A percentile compares a stretch with the other conserved stretches of the same genome.
phyloP scores from a whole-genome alignment of 108 stramenopile species.

The Parietichytrium sp. region DNA sequence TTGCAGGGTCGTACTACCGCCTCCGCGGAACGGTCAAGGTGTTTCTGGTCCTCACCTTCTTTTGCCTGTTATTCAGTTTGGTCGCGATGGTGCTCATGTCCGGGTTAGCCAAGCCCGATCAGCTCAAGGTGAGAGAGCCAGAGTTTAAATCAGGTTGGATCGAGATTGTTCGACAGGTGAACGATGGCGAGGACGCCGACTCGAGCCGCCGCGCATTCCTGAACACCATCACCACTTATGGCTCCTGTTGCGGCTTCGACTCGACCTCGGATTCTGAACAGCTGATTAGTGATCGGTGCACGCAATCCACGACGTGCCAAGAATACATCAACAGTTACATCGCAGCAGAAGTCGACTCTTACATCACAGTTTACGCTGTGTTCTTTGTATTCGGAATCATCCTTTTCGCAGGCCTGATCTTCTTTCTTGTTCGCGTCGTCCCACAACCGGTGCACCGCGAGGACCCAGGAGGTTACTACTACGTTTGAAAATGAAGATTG shows the following conservation, averaged over 20 bases:
- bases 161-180: neutral
- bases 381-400: neutral
- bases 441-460: slow-evolving; percentile 29
- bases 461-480: slow-evolving; percentile 21
- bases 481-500: too few species aligned
- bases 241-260: slow-evolving; percentile 14
- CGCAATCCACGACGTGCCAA: neutral
- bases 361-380: neutral
- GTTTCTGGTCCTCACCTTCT: neutral
- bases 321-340: neutral
- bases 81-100: neutral
- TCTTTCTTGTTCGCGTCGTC: slow-evolving; percentile 1
- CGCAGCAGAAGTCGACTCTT: neutral
- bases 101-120: neutral
- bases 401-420: neutral
- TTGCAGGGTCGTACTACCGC: neutral
- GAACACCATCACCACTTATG: neutral
- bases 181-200: neutral
- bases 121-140: neutral
- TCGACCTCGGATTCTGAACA: neutral
- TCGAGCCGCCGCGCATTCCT: neutral
- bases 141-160: slow-evolving; percentile 12
- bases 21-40: slow-evolving; percentile 19
- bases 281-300: neutral
- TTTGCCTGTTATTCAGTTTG: neutral